Evolutionary conservation across 805 yeast species (phyloP), one percentile per base, ranked within the genome.

Genomic region (Hanseniaspora taiwanica): DNA sequence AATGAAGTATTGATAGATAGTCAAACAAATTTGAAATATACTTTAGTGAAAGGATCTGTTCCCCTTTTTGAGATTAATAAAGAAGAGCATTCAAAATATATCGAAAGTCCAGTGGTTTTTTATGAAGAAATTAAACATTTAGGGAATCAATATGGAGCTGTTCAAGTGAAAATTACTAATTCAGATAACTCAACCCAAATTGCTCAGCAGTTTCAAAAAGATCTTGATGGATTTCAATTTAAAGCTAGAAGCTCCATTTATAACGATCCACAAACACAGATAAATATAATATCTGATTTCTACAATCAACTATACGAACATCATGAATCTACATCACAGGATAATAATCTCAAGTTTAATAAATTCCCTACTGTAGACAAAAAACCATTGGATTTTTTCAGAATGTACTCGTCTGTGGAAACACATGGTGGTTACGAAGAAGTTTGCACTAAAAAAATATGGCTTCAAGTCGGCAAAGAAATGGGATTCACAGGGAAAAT

Each of bases 401-500:
- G 72, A 33, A 57, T 82, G 31, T 68, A 72, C 48, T 62, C 69
- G 29, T 65, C 74, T 12, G 91, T 83, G 1, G 62, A 68, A 16
- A 53, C 71, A 14, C 63, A 80, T 44, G 91, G 91, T 16, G 93
- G 93, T 0, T 76, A 66, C 52, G 64, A 66, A 9, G 65, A 59
- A 9, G 86, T 83, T n/a, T 71, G 80, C 36, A 57, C 68, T 41
- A 70, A 69, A 42, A 80, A 81, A 50, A 63, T 74, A 36, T 84
- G 94, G 95, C 85, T 85, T 1, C 85, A 81, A 51, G 71, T 84
- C 8, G 89, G 89, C 12, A 65, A 86, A 40, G 94, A 82, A 49
- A 60, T 84, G 38, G 93, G 94, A 0, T 81, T 77, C 53, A 69
- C 74, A 24, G 85, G 84, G 2, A 70, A 75, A 48, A 75, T 77